These are phyloP conservation scores for Phytopythium sindhum DNA, from an alignment of 352 stramenopile species.

Conservation along the genomic window DNA sequence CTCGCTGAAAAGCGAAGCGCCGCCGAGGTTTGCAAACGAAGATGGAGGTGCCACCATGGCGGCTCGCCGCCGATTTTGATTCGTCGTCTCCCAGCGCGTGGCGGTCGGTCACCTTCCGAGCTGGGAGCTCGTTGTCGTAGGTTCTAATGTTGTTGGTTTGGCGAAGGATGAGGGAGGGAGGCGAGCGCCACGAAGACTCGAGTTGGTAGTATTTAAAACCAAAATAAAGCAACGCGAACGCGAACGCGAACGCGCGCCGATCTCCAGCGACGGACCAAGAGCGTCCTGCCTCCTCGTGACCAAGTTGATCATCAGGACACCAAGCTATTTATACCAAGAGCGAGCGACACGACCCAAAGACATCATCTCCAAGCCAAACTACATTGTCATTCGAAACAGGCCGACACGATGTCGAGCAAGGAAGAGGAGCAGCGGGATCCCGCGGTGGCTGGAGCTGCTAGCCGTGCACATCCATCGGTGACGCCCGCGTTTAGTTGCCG, in stretches of 20 bases:
- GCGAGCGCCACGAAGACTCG: not conserved
- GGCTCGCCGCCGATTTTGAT: not conserved
- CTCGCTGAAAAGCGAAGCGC: not conserved
- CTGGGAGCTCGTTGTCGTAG: not conserved
- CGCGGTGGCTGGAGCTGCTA: not conserved
- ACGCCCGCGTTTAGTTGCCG: conserved; percentile 34
- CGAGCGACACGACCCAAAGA: not conserved
- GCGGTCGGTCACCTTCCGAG: not conserved
- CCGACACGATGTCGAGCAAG: not conserved
- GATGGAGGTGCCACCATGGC: not conserved
- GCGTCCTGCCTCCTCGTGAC: no score
- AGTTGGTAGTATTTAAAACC: conserved; percentile 3
- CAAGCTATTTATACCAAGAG: not conserved
- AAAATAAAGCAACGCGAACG: conserved; percentile 1
- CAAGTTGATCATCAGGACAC: no score
- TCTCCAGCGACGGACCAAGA: no score
- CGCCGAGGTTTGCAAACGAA: not conserved
- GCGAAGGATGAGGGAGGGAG: not conserved
- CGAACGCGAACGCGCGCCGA: not conserved
- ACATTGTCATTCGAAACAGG: not conserved
- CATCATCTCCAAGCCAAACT: not conserved
- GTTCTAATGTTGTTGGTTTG: not conserved
- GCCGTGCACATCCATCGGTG: not conserved
- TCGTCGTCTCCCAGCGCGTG: not conserved
- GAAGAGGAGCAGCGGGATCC: not conserved